These are phyloP conservation scores for Podaxis sp. DNA, from an alignment of 768 basidiomycete genomes.

Conservation along the genomic window DNA sequence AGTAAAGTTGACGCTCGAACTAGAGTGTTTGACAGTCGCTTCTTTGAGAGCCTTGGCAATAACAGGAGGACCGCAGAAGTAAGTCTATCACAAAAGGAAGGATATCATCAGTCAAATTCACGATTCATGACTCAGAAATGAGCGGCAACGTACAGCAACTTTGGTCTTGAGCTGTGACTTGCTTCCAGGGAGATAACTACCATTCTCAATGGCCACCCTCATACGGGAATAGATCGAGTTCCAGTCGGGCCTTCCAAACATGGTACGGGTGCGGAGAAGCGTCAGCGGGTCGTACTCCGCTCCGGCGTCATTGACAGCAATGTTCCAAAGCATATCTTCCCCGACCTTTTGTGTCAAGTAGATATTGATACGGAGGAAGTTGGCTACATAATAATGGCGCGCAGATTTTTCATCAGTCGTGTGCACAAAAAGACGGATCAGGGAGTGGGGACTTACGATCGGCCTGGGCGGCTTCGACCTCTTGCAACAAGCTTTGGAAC, in stretches of 20 bases:
- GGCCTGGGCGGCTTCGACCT: constrained; percentile 85
- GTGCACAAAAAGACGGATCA: not conserved
- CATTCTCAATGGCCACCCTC: constrained; percentile 75
- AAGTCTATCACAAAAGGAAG: constrained; percentile 52
- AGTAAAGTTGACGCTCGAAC: constrained; percentile 62
- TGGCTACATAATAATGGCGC: constrained; percentile 47
- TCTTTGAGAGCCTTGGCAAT: constrained; percentile 78
- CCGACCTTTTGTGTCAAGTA: constrained; percentile 86
- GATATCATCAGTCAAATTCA: not conserved
- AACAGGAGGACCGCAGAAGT: constrained; percentile 82
- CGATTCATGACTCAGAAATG: not conserved
- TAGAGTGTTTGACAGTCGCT: constrained; percentile 58
- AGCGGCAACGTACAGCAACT: constrained; percentile 63
- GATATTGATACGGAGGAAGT: constrained; percentile 90
- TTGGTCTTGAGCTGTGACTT: constrained; percentile 80
- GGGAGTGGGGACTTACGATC: constrained; percentile 62
- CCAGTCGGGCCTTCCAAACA: constrained; percentile 93
- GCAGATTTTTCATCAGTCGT: constrained; percentile 1
- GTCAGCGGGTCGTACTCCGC: constrained; percentile 89
- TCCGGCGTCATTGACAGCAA: constrained; percentile 83
- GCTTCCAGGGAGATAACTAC: constrained; percentile 78
- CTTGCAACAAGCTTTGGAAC: constrained; percentile 89
- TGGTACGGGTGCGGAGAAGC: constrained; percentile 82
- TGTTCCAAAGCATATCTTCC: constrained; percentile 90
- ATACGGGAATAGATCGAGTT: constrained; percentile 75